Base-by-base conservation (phyloP, 2,329 filamentous ascomycete genomes). In the Ophiostoma fasciatum region DNA sequence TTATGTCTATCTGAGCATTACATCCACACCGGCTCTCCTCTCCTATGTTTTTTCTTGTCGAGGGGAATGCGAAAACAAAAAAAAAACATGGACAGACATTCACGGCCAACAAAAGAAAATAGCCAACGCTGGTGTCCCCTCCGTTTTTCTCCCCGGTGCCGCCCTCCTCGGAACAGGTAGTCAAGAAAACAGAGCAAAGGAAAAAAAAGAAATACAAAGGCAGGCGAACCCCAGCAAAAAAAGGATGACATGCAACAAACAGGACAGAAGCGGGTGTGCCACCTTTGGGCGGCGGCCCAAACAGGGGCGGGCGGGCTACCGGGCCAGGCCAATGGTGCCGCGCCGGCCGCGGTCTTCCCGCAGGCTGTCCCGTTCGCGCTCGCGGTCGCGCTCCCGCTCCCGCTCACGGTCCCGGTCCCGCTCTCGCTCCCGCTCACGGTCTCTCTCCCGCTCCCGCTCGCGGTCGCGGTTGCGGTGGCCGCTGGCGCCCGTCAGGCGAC, bases 401-500 rank as follows among this genome's bases (percentile, higher is more conserved):
- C 23, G 23, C 23, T n/a, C n/a, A n/a, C n/a, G n/a, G n/a, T 43
- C 37, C 10, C 42, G 43, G 9, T 35, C 27, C 7, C 40, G n/a
- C n/a, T n/a, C n/a, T n/a, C n/a, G n/a, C n/a, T n/a, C 21, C 4
- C 23, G 11, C 3, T 25, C 23, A 13, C 23, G 23, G 11, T 10
- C 23, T 13, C 23, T 10, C n/a, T 13, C 11, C 23, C 23, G 23
- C 23, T 3, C 11, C 23, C 23, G 23, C 23, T n/a, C n/a, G n/a
- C n/a, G n/a, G 6, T 41, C 42, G n/a, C 41, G 38, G 20, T 31
- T 34, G 4, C 40, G 36, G 21, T 25, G 20, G 14, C 4, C 19
- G 5, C 20, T 14, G 8, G 33, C 32, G 11, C 52, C 68, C 3
- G 71, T 75, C 0, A 70, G 68, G 30, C 71, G 69, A 50, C 73